Conservation (phyloP, 2,329 filamentous ascomycete species). For the Colletotrichum siamense region DNA sequence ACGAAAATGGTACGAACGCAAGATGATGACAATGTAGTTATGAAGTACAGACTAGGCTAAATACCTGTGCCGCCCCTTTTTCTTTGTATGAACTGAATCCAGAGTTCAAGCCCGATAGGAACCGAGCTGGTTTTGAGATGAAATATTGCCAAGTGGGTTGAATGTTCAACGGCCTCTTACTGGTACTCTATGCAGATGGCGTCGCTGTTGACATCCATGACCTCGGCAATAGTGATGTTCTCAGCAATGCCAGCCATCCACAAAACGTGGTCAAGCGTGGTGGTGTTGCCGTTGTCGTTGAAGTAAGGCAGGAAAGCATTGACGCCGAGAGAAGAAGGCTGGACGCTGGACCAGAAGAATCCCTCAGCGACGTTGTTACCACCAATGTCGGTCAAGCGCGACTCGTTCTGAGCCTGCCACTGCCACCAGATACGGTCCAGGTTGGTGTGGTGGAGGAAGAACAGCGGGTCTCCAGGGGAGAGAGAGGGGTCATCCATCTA, state of each 20-base stretch:
- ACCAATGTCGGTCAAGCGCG: conserved; percentile 3
- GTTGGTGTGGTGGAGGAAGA: conserved; percentile 10
- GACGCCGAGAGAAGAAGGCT: background rate
- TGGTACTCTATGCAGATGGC: conserved; percentile 3
- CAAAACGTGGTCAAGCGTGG: conserved; percentile 2
- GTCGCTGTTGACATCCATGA: conserved; percentile 13
- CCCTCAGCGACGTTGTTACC: conserved; percentile 2
- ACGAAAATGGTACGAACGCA: background rate
- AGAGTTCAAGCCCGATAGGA: accelerated
- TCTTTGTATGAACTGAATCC: accelerated
- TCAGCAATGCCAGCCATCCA: conserved; percentile 4
- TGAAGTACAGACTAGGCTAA: background rate
- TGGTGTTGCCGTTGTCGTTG: conserved; percentile 2
- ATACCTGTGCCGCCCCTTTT: background rate
- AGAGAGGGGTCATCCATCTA: conserved; percentile 13
- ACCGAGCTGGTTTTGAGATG: background rate
- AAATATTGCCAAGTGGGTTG: background rate
- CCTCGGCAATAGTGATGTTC: conserved; percentile 12
- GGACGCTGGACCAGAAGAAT: background rate
- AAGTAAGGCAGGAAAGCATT: conserved; percentile 9
- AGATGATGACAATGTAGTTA: accelerated
- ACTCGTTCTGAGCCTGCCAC: conserved; percentile 18
- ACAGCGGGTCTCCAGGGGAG: conserved; percentile 4
- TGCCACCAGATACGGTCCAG: conserved; percentile 8
- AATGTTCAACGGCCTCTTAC: background rate